Conservation (phyloP, 2,329 filamentous ascomycete genomes). For the Colletotrichum abscissum region DNA sequence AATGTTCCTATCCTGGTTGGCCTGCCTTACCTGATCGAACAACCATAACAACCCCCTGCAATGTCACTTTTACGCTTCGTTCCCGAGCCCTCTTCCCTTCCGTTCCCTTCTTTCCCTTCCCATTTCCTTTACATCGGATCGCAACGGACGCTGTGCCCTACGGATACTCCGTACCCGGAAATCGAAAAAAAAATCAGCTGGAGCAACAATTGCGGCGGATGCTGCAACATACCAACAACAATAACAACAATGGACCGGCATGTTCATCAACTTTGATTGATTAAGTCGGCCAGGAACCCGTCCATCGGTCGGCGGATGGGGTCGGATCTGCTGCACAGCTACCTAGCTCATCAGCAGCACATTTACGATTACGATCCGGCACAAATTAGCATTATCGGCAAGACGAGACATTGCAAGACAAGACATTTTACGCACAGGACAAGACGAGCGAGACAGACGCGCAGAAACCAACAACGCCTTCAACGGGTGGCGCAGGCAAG, state of each 20-base stretch:
- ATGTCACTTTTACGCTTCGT: conserved; percentile 28
- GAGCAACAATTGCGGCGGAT: background rate
- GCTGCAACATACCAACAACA: conserved; percentile 2
- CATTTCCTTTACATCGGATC: conserved; percentile 20
- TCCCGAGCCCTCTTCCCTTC: conserved; percentile 11
- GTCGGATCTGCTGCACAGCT: background rate
- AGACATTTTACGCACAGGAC: background rate
- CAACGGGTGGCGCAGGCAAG: conserved; percentile 18
- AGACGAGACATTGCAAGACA: background rate
- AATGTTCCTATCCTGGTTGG: background rate
- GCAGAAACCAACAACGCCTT: conserved; percentile 8
- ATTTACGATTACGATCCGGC: conserved; percentile 1
- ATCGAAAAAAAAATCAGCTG: too few species aligned
- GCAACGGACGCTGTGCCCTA: conserved; percentile 13
- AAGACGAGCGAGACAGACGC: background rate
- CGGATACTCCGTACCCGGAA: background rate
- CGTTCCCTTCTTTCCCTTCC: conserved; percentile 35
- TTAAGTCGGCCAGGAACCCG: background rate
- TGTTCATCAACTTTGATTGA: conserved; percentile 18
- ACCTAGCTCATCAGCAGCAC: background rate
- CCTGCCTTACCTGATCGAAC: conserved; percentile 1
- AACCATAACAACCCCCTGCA: conserved; percentile 27
- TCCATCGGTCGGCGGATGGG: background rate
- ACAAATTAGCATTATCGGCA: background rate
- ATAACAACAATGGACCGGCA: background rate